Evolutionary conservation across 225 moss, liverwort and hornwort species (phyloP), one percentile per base, ranked within the genome.

Genomic region (Marchantia polymorpha): DNA sequence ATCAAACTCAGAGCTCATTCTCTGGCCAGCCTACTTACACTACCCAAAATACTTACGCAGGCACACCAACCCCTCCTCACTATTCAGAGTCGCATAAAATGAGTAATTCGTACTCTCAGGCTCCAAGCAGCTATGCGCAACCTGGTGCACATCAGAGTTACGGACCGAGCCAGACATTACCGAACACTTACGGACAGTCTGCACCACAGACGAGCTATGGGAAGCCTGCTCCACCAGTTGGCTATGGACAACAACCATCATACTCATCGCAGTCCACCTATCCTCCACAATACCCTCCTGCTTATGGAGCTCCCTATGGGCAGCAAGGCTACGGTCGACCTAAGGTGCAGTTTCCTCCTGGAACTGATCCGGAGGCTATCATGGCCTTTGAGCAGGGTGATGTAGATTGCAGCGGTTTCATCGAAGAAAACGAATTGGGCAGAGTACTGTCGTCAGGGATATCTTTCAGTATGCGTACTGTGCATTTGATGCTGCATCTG

Each of bases 401-500:
- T 71, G 67, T 79, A 52, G 89, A 90, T 69, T 78, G 87, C 19
- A 90, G 83, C 49, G 89, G 89, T 73, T 63, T 75, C 17, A 85
- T 87, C 25, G 89, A 90, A 75, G 82, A 63, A 13, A 47, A 29
- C 7, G 89, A 90, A 79, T 70, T 90, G 77, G 81, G 85, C n/a
- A 81, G 83, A 69, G 89, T 90, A 31, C 60, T 90, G 48, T 85
- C 89, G 1, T 27, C 81, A 7, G 83, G 75, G 17, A 85, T 93
- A 11, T 83, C 95, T 16, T 95, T 92, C 53, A 92, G 90, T 64
- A 63, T 82, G 54, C 93, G 94, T 63, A 95, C 97, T 26, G 88
- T 94, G 54, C 90, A 93, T 10, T 89, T 99, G 56, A 94, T 99
- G 91, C 84, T 94, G 52, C 94, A 95, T 55, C 73, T 93, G 20